Evolutionary conservation across 2,329 filamentous ascomycete species (phyloP).

Genomic region (Aspergillus novoparasiticus): DNA sequence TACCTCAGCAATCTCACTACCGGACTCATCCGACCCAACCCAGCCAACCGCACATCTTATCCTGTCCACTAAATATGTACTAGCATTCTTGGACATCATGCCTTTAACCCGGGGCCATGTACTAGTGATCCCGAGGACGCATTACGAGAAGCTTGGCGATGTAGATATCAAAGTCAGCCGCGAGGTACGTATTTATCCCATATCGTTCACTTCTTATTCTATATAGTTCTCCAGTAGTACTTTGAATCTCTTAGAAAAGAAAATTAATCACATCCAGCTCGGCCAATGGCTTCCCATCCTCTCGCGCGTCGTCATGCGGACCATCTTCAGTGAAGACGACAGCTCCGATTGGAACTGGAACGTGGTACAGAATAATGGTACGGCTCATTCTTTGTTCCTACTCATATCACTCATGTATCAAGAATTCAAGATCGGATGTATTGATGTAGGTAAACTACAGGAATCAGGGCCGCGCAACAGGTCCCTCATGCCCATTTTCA

Average conservation of each 20-base stretch:
- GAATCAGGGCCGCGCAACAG: conserved; percentile 84
- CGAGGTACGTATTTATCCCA: conserved; percentile 57
- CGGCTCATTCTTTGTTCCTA: neutral
- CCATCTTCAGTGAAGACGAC: conserved; percentile 56
- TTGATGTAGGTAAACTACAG: conserved; percentile 35
- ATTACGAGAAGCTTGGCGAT: conserved; percentile 77
- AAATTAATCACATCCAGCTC: conserved; percentile 30
- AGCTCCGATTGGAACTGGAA: conserved; percentile 86
- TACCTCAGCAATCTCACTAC: conserved; percentile 25
- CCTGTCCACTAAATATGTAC: conserved; percentile 72
- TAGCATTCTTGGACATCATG: conserved; percentile 93
- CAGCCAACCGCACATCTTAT: conserved; percentile 57
- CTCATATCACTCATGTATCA: neutral
- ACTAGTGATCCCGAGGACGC: conserved; percentile 75
- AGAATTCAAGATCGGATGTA: neutral
- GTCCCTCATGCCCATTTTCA: conserved; percentile 95
- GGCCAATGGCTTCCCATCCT: conserved; percentile 50
- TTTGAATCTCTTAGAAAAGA: neutral
- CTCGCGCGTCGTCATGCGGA: conserved; percentile 72
- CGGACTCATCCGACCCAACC: conserved; percentile 15
- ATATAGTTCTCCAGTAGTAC: too few species aligned
- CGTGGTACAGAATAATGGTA: conserved; percentile 91
- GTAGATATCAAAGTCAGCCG: conserved; percentile 64
- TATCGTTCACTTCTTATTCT: too few species aligned
- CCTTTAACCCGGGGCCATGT: conserved; percentile 83